These are phyloP conservation scores for Platanthera zijinensis DNA, from an alignment of 106 monocot genomes.

Conservation along the genomic window DNA sequence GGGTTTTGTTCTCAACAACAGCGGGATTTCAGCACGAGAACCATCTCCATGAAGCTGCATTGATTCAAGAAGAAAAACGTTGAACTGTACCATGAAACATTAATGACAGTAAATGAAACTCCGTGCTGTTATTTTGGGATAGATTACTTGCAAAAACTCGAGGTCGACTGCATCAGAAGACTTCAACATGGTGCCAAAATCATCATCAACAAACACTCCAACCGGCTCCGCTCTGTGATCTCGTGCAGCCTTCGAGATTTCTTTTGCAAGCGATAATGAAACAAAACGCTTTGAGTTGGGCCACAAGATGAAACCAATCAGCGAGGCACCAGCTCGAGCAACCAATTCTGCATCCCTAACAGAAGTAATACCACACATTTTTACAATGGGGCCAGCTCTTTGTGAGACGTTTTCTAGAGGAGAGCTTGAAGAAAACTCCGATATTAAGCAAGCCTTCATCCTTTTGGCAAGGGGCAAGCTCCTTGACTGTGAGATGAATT, in stretches of 20 bases:
- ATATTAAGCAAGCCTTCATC: constrained; percentile 1
- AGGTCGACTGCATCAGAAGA: constrained; percentile 35
- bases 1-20: constrained; percentile 23
- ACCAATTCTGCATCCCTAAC: constrained; percentile 71
- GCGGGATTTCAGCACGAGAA: constrained; percentile 49
- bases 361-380: constrained; percentile 93
- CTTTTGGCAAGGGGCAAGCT: constrained; percentile 14
- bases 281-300: constrained; percentile 83
- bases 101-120: too few species aligned
- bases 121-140: too few species aligned
- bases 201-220: constrained; percentile 88
- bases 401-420: constrained; percentile 8
- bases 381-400: constrained; percentile 45
- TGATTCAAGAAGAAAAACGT: constrained; percentile 4
- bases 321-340: constrained; percentile 56
- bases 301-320: constrained; percentile 95
- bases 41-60: constrained; percentile 88
- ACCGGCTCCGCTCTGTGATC: constrained; percentile 62
- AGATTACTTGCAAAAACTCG: constrained; percentile 57
- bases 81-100: too few species aligned
- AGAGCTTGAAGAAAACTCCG: constrained; percentile 10
- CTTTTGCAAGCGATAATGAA: constrained; percentile 49
- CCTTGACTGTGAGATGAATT: constrained; percentile 3
- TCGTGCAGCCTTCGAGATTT: constrained; percentile 73
- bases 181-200: constrained; percentile 43